Evolutionary conservation across 495 filamentous ascomycete genomes (phyloP), one percentile per base, ranked within the genome.

Genomic region (Penicillium robsamsonii): DNA sequence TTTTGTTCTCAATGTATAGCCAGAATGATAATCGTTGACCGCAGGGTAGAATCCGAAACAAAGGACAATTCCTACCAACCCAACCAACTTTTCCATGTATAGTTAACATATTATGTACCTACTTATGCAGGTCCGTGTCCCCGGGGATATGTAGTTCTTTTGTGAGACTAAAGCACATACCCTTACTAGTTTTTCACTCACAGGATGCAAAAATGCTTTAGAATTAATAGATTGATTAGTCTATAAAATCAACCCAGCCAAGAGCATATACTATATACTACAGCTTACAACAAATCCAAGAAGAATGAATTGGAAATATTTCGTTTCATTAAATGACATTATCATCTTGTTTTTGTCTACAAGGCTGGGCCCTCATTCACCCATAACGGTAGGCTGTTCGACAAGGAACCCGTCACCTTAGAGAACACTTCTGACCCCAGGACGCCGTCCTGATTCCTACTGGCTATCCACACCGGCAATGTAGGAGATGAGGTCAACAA

Each of bases 401-500:
- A 60, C 27, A 46, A 56, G 43, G 38, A 57, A 58, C 51, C 51
- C 43, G 46, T 25, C 31, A 46, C 50, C 54, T 76, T 61, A 77
- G 31, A 75, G 67, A 62, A 68, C 60, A 68, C 71, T 77, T 58
- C 64, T 74, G 43, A 59, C 53, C 60, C 62, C 61, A 53, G 61
- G 56, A 52, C 57, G 62, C 68, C 51, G 67, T 63, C 65, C 69
- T 71, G 60, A 73, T 76, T 75, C 70, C 67, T 76, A 78, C 63
- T 82, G 65, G 70, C 60, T 71, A 71, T 97, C 93, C 53, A 91
- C 87, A 84, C 92, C 92, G 75, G 91, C 81, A 68, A 97, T 88
- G 84, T 96, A 92, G 77, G 83, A 81, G 57, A 98, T 81, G 69
- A 98, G 92, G 78, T 98, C 94, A 61, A 97, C 84, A 61, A 97